Conservation (phyloP, 805 yeast genomes). For the Spathaspora sp. region DNA sequence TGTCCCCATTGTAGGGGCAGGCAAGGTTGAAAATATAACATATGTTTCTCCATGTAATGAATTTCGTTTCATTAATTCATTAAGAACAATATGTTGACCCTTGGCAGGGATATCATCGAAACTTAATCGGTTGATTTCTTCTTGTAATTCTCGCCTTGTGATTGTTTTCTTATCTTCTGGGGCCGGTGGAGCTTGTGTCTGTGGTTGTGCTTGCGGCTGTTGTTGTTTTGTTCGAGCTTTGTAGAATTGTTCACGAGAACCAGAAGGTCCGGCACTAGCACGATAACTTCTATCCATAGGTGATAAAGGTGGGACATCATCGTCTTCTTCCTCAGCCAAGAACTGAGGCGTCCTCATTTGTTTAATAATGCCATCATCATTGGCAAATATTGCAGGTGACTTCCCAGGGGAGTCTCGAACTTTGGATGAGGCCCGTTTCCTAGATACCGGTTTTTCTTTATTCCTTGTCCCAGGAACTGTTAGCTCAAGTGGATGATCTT, state of each 20-base stretch:
- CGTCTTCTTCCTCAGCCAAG: slow-evolving; percentile 21
- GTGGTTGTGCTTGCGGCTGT: not conserved
- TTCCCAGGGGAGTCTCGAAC: not conserved
- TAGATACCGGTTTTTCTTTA: not conserved
- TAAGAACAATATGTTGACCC: slow-evolving; percentile 85
- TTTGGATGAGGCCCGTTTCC: slow-evolving; percentile 5
- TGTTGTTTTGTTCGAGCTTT: slow-evolving; percentile 1
- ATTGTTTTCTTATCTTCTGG: slow-evolving; percentile 10
- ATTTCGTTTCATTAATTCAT: slow-evolving; percentile 71
- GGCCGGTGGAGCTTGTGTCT: not conserved
- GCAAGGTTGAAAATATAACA: slow-evolving; percentile 83
- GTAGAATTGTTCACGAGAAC: slow-evolving; percentile 8
- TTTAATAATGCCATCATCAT: slow-evolving; percentile 31
- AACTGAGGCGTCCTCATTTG: slow-evolving; percentile 34
- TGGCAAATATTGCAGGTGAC: slow-evolving; percentile 35
- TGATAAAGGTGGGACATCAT: slow-evolving; percentile 13
- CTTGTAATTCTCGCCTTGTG: slow-evolving; percentile 33
- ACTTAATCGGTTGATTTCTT: slow-evolving; percentile 38
- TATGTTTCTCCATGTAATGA: slow-evolving; percentile 56
- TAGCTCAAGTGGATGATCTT: slow-evolving; percentile 3
- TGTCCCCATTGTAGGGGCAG: slow-evolving; percentile 83
- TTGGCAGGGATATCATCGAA: slow-evolving; percentile 89
- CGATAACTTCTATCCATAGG: slow-evolving; percentile 4
- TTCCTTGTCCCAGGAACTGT: slow-evolving; percentile 4
- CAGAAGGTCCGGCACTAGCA: slow-evolving; percentile 4